These are phyloP conservation scores for Backusella morwellensis DNA, from an alignment of 192 early-diverging fungal genomes.

Conservation along the genomic window DNA sequence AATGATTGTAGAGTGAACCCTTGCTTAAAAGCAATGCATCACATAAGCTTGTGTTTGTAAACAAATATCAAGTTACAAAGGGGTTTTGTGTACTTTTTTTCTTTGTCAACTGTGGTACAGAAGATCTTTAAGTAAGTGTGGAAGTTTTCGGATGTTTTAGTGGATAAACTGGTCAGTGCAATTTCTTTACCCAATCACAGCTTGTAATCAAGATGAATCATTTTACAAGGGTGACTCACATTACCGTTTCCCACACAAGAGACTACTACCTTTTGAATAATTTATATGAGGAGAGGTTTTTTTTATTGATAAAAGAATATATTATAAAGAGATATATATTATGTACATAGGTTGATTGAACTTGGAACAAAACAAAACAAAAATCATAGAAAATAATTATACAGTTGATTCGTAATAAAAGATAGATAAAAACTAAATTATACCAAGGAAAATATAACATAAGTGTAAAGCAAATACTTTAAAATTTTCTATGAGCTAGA, in stretches of 20 bases:
- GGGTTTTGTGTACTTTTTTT: background rate
- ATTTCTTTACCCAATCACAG: background rate
- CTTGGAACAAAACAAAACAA: background rate
- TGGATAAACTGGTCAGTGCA: slow-evolving; percentile 1
- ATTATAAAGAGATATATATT: background rate
- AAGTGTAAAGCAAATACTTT: background rate
- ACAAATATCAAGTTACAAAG: background rate
- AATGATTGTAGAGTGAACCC: background rate
- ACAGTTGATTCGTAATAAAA: background rate
- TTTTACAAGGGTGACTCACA: background rate
- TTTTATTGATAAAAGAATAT: background rate
- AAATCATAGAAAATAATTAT: background rate
- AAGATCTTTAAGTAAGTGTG: background rate
- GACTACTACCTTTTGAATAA: background rate
- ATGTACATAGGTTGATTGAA: background rate
- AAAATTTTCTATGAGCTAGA: background rate
- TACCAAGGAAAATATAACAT: background rate
- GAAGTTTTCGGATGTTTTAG: background rate
- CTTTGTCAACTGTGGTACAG: background rate
- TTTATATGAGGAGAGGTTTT: background rate
- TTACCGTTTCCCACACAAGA: background rate
- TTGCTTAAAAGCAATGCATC: background rate
- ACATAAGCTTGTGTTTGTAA: background rate
- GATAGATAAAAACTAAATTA: background rate
- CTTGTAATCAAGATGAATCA: background rate